A percentile compares a stretch with the other conserved stretches of the same genome.
phyloP scores from a whole-genome alignment of 1,284 basidiomycete species.

The Schizophyllum amplum region DNA sequence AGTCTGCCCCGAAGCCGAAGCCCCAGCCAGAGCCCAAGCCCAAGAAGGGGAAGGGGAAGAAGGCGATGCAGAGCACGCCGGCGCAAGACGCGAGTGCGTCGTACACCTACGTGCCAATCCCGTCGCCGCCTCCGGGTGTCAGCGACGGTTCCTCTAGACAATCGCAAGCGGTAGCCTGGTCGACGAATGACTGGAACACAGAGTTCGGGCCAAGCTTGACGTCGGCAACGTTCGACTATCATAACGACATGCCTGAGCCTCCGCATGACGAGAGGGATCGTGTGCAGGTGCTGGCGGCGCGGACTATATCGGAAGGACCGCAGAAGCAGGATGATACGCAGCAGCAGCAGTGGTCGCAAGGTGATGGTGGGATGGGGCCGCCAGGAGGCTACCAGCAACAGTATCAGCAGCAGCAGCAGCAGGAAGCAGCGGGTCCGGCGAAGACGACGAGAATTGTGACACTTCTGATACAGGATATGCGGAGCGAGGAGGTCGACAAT shows the following conservation, averaged over 20 bases:
- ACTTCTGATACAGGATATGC: conserved; percentile 54
- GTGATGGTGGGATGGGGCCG: neutral
- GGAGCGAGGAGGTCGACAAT: conserved; percentile 40
- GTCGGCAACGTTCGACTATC: neutral
- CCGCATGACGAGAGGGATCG: neutral
- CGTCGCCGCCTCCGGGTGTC: too few relatives aligned
- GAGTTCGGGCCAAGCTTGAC: neutral
- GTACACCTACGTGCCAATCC: too few relatives aligned
- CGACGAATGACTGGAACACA: neutral
- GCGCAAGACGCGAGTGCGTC: too few relatives aligned
- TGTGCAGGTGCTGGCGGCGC: neutral
- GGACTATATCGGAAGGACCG: neutral
- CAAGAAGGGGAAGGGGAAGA: too few relatives aligned
- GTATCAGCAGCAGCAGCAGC: neutral
- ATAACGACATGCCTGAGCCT: neutral
- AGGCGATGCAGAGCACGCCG: too few relatives aligned
- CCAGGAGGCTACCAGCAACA: neutral
- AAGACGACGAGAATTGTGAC: conserved; percentile 38
- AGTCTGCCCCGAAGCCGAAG: too few relatives aligned
- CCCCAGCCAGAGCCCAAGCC: too few relatives aligned
- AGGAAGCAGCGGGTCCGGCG: conserved; percentile 4
- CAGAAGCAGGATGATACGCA: neutral
- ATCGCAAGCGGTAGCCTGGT: too few relatives aligned
- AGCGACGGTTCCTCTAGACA: too few relatives aligned
- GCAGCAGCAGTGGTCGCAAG: too few relatives aligned